Evolutionary conservation across 805 yeast species (phyloP), one percentile per base, ranked within the genome.

Genomic region (Saccharomycopsis fodiens): DNA sequence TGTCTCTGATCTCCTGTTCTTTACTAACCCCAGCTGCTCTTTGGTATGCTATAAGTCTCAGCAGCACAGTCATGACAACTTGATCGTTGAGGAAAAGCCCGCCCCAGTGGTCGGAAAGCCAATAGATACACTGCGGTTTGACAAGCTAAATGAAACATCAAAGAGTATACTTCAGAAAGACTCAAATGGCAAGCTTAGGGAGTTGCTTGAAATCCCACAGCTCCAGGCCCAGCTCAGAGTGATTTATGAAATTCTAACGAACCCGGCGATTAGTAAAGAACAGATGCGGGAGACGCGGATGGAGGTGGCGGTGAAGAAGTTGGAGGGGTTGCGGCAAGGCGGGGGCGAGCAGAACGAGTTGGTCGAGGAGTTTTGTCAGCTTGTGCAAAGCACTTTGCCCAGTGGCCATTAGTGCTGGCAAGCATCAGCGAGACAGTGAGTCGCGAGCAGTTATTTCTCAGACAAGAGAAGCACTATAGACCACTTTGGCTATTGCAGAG

Each of bases 271-370:
- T 4, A 66, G 75, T 2, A 64, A 65, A 25, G 77, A 72, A 46
- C 62, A 67, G 47, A 63, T 61, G 27, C 47, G 56, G 7, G 78
- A 71, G 15, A 71, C 70, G 17, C 61, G 79, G 35, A 55, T 63
- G 25, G 81, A 76, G 41, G 65, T 80, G 3, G 79, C 79, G 5
- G 72, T 74, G 42, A 69, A 75, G 57, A 78, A 80, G 48, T 59
- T 82, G 21, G 72, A 74, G 23, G 75, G 78, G 32, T 59, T 82
- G 31, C 56, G 87, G 27, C 57, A 55, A 3, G 80, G 79, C 7
- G 88, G 89, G 0, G 51, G 69, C 0, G 85, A 81, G 54, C 71
- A 71, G 41, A 82, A 82, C 57, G 76, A 67, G 46, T 63, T 79
- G 16, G 71, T 82, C 12, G 85, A 80, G 57, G 87, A 80, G 49